A percentile compares a stretch with the other conserved stretches of the same genome.
Evolutionary conservation across 2,329 filamentous ascomycete species (phyloP).

Genomic region (Exophiala viscosa): DNA sequence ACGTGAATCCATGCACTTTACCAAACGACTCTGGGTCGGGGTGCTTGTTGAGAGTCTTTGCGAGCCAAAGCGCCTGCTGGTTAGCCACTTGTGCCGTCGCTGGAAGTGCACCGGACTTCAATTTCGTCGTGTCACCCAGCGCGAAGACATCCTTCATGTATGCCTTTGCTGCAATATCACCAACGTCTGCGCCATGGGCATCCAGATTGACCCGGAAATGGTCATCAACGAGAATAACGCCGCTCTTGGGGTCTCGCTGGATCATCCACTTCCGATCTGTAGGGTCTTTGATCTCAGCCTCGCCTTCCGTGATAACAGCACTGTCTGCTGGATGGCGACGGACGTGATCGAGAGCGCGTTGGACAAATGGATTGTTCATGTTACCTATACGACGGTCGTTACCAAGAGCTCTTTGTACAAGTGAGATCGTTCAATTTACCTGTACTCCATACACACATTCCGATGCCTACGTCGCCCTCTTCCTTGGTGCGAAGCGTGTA

Average conservation of each 20-base stretch:
- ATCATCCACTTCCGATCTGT: slow-evolving; percentile 44
- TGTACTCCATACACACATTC: slow-evolving; percentile 60
- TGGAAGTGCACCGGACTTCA: slow-evolving; percentile 50
- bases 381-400: no score
- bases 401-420: not conserved
- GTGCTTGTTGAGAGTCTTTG: slow-evolving; percentile 51
- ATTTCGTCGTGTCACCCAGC: slow-evolving; percentile 53
- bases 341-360: slow-evolving; percentile 40
- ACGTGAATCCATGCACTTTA: slow-evolving; percentile 45
- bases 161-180: slow-evolving; percentile 32
- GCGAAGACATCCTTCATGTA: slow-evolving; percentile 53
- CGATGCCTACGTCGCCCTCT: slow-evolving; percentile 56
- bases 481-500: slow-evolving; percentile 55
- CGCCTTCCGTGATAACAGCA: slow-evolving; percentile 29
- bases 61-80: slow-evolving; percentile 58
- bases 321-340: slow-evolving; percentile 34
- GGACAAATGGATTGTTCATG: slow-evolving; percentile 55
- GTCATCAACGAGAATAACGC: slow-evolving; percentile 53
- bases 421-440: slow-evolving; percentile 57
- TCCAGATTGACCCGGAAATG: slow-evolving; percentile 55
- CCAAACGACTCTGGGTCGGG: slow-evolving; percentile 14
- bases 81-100: slow-evolving; percentile 58
- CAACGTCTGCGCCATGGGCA: slow-evolving; percentile 26
- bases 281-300: slow-evolving; percentile 14
- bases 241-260: slow-evolving; percentile 46